A percentile compares a stretch with the other conserved stretches of the same genome.
These are phyloP conservation scores for Agaricus blazei DNA, from an alignment of 768 basidiomycete genomes.

Conservation along the genomic window DNA sequence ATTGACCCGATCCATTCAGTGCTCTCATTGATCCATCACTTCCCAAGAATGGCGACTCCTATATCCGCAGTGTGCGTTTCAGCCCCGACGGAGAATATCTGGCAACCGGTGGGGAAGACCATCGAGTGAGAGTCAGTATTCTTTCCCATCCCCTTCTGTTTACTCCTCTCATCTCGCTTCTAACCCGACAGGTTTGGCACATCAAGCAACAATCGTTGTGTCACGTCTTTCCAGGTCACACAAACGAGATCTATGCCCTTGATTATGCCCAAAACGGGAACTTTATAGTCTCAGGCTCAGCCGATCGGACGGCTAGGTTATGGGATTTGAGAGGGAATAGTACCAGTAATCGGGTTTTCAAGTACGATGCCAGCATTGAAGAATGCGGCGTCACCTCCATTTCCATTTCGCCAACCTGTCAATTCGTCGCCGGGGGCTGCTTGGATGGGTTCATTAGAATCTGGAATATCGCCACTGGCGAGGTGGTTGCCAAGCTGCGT, in stretches of 20 bases:
- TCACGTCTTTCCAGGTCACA: slow-evolving; percentile 82
- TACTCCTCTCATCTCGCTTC: slow-evolving; percentile 37
- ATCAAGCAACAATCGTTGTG: slow-evolving; percentile 76
- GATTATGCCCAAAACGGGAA: slow-evolving; percentile 87
- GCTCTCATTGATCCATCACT: slow-evolving; percentile 19
- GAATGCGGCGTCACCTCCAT: slow-evolving; percentile 74
- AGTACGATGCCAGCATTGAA: slow-evolving; percentile 41
- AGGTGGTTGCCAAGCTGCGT: slow-evolving; percentile 65
- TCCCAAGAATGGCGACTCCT: slow-evolving; percentile 28
- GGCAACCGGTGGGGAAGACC: slow-evolving; percentile 95
- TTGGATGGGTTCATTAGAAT: slow-evolving; percentile 77
- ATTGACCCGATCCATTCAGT: neutral
- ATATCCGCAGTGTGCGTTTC: slow-evolving; percentile 70
- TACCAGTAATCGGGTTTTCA: slow-evolving; percentile 36
- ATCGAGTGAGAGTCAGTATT: slow-evolving; percentile 73
- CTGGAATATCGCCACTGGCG: slow-evolving; percentile 68
- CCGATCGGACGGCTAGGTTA: slow-evolving; percentile 51
- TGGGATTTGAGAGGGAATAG: slow-evolving; percentile 30
- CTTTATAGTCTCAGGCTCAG: slow-evolving; percentile 85
- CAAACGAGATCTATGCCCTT: slow-evolving; percentile 91
- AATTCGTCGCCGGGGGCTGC: slow-evolving; percentile 59
- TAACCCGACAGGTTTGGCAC: slow-evolving; percentile 74
- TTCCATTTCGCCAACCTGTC: slow-evolving; percentile 72
- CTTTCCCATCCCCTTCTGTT: slow-evolving; percentile 22
- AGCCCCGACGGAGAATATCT: slow-evolving; percentile 90